Base-by-base conservation (phyloP, 805 yeast species). In the Scheffersomyces amazonensis region DNA sequence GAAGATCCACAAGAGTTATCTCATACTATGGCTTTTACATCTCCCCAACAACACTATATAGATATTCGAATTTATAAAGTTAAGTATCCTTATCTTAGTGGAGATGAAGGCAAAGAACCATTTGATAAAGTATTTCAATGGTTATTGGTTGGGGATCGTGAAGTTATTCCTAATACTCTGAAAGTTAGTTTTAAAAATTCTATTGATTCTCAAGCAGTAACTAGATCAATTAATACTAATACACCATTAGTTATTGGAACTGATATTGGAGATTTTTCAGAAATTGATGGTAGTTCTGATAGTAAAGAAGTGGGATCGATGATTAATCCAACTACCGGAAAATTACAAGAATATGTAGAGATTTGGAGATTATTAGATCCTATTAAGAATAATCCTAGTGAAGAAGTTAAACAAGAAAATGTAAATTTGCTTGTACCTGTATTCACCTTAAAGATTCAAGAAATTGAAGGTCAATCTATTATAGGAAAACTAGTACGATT, bases 131-230 rank as follows among this genome's bases (percentile, higher is more conserved):
- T 62, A 16, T 77, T 77, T 45, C 80, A 80, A 48, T 76, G 83
- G 82, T 76, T 71, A 1, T 73, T 78, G 56, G 71, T 73, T 4
- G 86, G 87, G 2, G 53, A 52, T 1, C 77, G 76, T 35, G 58
- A 59, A 12, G 55, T 58, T 3, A 48, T 69, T 24, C 60, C 55
- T 5, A 66, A 66, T 9, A 58, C 68, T 2, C 56, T 52, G 31
- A 56, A 52, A 34, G 54, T 71, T 10, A 55, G 59, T 45, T 76
- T 75, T 49, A 51, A 61, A 21, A 74, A 71, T 46, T 61, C 61
- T 31, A 60, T 73, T 37, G 76, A 73, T 37, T 69, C 76, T 13
- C 50, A 50, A 21, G 73, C 55, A 16, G 60, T 72, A 16, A 24
- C 43, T 25, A 48, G 56, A 16, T 50, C 66, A 4, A 43, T 60